Base-by-base conservation (phyloP, 2,329 filamentous ascomycete genomes). In the Epichloe elymi region DNA sequence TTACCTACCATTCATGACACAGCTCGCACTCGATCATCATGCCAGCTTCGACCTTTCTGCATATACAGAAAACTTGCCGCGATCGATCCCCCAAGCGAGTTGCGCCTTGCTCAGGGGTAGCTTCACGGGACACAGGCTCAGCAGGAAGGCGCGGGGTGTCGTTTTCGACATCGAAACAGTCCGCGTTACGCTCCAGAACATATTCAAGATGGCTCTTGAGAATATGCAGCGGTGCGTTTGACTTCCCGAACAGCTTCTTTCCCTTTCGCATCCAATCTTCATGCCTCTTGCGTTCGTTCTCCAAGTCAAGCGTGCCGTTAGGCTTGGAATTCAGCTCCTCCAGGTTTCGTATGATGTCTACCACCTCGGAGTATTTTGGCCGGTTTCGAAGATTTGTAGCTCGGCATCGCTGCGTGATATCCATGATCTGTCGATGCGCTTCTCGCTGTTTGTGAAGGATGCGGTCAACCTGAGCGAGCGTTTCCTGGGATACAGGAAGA, bases 21-120 rank as follows among this genome's bases (percentile, higher is more conserved):
- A 96, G 75, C 65, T 97, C 93, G 65, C 93, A 98, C 68, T 98
- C 93, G 60, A 98, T 97, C 93, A 98, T 98, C 85, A 97, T 94
- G 48, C 93, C 93, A 38, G 91, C 89, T 67, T 98, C 93, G 6
- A 88, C 80, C 56, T 84, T 88, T 53, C 93, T 82, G 69, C 93
- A 98, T 58, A 98, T 95, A 67, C 93, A 98, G 66, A 97, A 98
- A 0, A 97, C 91, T 63, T 97, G 90, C 37, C 79, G 69, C 51
- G 76, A 76, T 35, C 70, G 82, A 60, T 85, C 76, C 59, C 84
- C 74, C 76, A 71, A 83, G 58, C 69, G 77, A 54, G 65, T 74
- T 49, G 68, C 63, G 44, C 74, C 75, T 7, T 73, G 76, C 7
- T 74, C 70, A 1, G 77, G 76, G 50, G 71, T 80, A 0, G 86